Evolutionary conservation across 805 yeast species (phyloP).

Genomic region (Hanseniaspora clermontiae): DNA sequence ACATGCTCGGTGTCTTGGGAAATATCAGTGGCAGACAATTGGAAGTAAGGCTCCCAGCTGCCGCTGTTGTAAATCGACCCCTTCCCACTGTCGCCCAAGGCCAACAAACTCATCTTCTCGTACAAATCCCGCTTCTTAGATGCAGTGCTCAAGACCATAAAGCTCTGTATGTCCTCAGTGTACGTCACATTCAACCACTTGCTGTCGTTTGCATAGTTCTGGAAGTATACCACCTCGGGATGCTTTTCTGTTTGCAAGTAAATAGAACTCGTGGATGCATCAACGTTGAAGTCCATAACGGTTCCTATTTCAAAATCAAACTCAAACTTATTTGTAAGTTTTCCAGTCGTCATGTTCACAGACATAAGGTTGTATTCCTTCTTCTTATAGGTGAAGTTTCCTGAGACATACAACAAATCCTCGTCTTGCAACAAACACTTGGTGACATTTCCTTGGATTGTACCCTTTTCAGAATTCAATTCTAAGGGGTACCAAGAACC

Average conservation of each 20-base stretch:
- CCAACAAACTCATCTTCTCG: conserved; percentile 18
- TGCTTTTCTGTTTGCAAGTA: conserved; percentile 38
- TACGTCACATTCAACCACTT: conserved; percentile 1
- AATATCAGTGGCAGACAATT: conserved; percentile 15
- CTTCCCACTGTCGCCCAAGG: conserved; percentile 15
- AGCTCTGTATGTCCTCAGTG: not conserved
- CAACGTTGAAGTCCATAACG: conserved; percentile 16
- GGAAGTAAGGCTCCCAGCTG: conserved; percentile 22
- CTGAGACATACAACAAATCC: conserved; percentile 34
- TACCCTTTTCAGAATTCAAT: conserved; percentile 6
- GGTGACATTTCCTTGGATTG: conserved; percentile 42
- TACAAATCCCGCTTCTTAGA: not conserved
- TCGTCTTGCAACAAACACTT: conserved; percentile 38
- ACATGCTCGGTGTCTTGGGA: conserved; percentile 16
- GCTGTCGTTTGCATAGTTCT: conserved; percentile 1
- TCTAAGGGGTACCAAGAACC: conserved; percentile 40
- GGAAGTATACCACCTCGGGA: conserved; percentile 30
- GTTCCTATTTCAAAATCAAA: conserved; percentile 3
- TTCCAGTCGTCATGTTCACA: conserved; percentile 35
- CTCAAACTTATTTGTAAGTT: not conserved
- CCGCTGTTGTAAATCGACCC: conserved; percentile 19
- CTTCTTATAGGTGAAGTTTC: conserved; percentile 35
- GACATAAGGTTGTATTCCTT: conserved; percentile 19
- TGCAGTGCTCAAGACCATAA: not conserved
- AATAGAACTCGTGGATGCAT: conserved; percentile 23